Conservation (phyloP, 1,139 yeast genomes). For the Chernovozyma aurita region DNA sequence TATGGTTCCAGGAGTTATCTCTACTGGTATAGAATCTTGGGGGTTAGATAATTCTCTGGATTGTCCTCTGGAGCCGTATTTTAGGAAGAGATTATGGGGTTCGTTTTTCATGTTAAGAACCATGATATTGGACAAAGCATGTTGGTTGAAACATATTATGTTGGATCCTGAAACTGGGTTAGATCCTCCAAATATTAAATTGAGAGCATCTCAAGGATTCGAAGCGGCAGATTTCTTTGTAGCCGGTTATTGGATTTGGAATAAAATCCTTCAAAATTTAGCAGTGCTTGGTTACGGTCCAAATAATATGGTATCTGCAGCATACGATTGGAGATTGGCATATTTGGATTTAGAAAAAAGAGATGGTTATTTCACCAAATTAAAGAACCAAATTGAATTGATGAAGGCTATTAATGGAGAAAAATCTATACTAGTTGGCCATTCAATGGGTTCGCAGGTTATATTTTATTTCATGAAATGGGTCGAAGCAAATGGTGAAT, state of each 20-base stretch:
- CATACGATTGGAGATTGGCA: slow-evolving; percentile 95
- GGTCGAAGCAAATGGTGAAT: slow-evolving; percentile 84
- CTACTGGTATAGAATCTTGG: slow-evolving; percentile 96
- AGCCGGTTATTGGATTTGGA: slow-evolving; percentile 99
- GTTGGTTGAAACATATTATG: slow-evolving; percentile 92
- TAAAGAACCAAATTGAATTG: slow-evolving; percentile 70
- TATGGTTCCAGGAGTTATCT: slow-evolving; percentile 93
- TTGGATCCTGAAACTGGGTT: slow-evolving; percentile 87
- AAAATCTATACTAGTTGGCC: slow-evolving; percentile 78
- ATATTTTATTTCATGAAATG: slow-evolving; percentile 86
- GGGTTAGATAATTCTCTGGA: slow-evolving; percentile 43
- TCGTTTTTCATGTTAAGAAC: slow-evolving; percentile 91
- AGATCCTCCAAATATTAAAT: slow-evolving; percentile 76
- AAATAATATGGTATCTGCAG: slow-evolving; percentile 81
- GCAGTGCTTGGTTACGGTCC: slow-evolving; percentile 95
- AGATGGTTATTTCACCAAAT: slow-evolving; percentile 76
- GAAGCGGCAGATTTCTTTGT: slow-evolving; percentile 96
- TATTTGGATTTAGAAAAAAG: slow-evolving; percentile 83
- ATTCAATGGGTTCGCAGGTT: slow-evolving; percentile 95
- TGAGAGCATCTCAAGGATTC: slow-evolving; percentile 93
- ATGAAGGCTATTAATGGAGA: slow-evolving; percentile 48
- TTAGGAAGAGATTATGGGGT: slow-evolving; percentile 93
- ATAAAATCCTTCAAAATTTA: slow-evolving; percentile 83
- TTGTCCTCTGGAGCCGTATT: slow-evolving; percentile 81
- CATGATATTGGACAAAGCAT: slow-evolving; percentile 84